Conservation (phyloP, 2,329 filamentous ascomycete species). For the Fusarium drepaniforme region DNA sequence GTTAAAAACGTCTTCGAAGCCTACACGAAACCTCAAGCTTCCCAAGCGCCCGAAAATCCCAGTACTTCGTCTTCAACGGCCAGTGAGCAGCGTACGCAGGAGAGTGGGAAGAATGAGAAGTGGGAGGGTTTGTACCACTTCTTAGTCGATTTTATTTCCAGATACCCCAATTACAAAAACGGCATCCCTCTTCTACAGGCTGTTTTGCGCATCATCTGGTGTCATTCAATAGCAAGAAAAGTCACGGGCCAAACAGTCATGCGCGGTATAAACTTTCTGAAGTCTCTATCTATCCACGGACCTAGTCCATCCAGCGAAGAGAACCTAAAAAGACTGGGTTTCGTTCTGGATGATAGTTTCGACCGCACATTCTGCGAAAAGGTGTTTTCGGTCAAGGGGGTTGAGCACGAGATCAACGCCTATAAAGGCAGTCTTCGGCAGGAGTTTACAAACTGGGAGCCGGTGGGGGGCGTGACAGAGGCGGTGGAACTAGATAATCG, state of each 20-base stretch:
- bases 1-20: not conserved
- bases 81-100: not conserved
- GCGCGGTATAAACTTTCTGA: conserved; percentile 4
- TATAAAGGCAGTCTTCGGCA: not conserved
- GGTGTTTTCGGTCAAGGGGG: not conserved
- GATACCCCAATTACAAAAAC: not conserved
- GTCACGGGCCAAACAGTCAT: not conserved
- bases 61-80: not conserved
- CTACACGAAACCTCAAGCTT: not conserved
- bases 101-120: not conserved
- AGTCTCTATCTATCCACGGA: not conserved
- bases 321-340: not conserved
- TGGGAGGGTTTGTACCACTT: not conserved
- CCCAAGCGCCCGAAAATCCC: not conserved
- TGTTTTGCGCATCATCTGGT: not conserved
- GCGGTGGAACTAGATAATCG: not conserved
- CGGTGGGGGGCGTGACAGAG: not conserved
- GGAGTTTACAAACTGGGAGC: not conserved
- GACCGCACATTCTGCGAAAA: not conserved
- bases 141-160: not conserved
- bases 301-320: not conserved
- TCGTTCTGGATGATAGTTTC: not conserved
- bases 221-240: not conserved
- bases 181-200: not conserved
- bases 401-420: not conserved